phyloP scores from a whole-genome alignment of 441 rosid species.

The Mallotus japonicus region DNA sequence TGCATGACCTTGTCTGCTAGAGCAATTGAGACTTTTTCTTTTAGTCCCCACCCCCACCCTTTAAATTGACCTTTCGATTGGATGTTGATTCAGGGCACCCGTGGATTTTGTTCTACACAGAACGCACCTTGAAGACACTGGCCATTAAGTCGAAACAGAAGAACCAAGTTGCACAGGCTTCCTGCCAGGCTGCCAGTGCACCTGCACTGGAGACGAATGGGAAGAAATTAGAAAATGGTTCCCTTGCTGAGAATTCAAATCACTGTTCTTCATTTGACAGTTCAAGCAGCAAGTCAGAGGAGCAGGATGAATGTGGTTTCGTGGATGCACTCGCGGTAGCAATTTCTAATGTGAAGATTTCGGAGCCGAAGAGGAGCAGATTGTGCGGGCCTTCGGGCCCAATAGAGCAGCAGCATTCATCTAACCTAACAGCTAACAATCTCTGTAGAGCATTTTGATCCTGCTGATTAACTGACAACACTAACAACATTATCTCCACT shows the following conservation, averaged over 20 bases:
- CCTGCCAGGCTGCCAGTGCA: conserved; percentile 25
- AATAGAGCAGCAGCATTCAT: conserved; percentile 81
- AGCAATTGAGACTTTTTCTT: too few species aligned
- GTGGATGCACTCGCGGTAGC: conserved; percentile 88
- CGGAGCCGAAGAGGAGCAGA: conserved; percentile 88
- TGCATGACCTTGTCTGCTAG: too few species aligned
- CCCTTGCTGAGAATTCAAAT: conserved; percentile 24
- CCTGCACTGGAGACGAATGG: conserved; percentile 26
- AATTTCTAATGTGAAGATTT: conserved; percentile 75
- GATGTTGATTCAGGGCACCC: conserved; percentile 70
- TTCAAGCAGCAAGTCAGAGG: conserved; percentile 52
- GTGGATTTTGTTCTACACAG: conserved; percentile 86
- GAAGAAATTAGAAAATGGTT: conserved; percentile 28
- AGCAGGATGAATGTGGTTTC: conserved; percentile 68
- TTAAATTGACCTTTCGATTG: neutral
- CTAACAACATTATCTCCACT: too few species aligned
- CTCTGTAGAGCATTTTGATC: conserved; percentile 91
- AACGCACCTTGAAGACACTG: conserved; percentile 59
- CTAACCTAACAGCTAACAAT: conserved; percentile 77
- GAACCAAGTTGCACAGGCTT: conserved; percentile 46
- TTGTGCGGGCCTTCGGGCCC: conserved; percentile 69
- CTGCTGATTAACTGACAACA: conserved; percentile 32
- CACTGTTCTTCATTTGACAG: conserved; percentile 33
- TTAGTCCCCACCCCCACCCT: too few species aligned
- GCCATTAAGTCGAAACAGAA: conserved; percentile 59